These are phyloP conservation scores for Macaranga tanarius DNA, from an alignment of 441 rosid genomes.

Conservation along the genomic window DNA sequence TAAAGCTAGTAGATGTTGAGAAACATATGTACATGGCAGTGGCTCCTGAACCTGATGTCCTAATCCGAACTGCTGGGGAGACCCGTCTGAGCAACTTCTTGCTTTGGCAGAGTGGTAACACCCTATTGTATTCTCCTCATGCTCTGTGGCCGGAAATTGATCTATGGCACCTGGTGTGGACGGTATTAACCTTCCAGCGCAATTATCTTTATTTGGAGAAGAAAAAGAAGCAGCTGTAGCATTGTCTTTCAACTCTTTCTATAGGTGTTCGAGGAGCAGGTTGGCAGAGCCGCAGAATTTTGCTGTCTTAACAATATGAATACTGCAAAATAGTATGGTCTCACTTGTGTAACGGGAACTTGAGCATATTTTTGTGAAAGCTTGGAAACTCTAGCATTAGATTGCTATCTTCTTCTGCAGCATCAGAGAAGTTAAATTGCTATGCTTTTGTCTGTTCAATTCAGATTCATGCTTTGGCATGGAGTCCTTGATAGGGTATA, in stretches of 20 bases:
- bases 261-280: background rate
- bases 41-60: conserved; percentile 69
- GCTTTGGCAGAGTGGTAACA: conserved; percentile 57
- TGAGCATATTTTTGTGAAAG: too few species aligned
- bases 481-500: too few species aligned
- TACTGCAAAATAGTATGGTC: background rate
- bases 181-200: conserved; percentile 54
- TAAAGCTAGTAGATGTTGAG: conserved; percentile 50
- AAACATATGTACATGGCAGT: conserved; percentile 57
- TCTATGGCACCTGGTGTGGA: conserved; percentile 57
- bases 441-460: background rate
- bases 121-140: conserved; percentile 49
- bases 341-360: background rate
- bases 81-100: conserved; percentile 72
- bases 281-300: too few species aligned
- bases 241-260: background rate
- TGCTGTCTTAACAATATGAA: background rate
- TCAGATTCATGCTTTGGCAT: background rate
- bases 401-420: too few species aligned
- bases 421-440: background rate
- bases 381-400: too few species aligned
- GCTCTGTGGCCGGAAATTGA: conserved; percentile 81
- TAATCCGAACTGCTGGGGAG: conserved; percentile 72
- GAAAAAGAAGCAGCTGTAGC: conserved; percentile 50
- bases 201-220: conserved; percentile 52